A percentile compares a stretch with the other conserved stretches of the same genome.
These are phyloP conservation scores for Herpetomonas muscarum DNA, from an alignment of 208 protist genomes.

Conservation along the genomic window DNA sequence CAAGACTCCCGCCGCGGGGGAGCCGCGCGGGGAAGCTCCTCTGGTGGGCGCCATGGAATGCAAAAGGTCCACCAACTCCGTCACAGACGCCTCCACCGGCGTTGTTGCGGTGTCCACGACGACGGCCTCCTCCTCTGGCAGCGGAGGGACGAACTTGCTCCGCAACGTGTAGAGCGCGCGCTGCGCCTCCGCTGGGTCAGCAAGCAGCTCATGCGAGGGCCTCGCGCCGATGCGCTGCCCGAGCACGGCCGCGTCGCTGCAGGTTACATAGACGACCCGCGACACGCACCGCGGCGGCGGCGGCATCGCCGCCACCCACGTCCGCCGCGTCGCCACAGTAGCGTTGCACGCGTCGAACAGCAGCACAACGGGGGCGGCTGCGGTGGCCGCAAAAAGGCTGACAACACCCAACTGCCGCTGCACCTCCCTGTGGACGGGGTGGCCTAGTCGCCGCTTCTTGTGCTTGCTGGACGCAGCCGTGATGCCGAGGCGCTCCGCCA, in stretches of 20 bases:
- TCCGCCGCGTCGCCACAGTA: conserved; percentile 27
- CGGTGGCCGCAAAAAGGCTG: conserved; percentile 1
- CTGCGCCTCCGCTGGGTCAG: conserved; percentile 43
- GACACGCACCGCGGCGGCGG: conserved; percentile 16
- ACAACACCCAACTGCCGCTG: not conserved
- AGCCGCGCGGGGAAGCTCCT: too few species aligned
- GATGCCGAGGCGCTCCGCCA: conserved; percentile 30
- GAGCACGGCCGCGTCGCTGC: conserved; percentile 29
- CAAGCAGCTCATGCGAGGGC: conserved; percentile 39
- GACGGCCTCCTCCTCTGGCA: conserved; percentile 20
- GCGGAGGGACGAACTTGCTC: conserved; percentile 47
- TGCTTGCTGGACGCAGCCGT: conserved; percentile 57
- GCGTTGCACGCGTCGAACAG: conserved; percentile 83
- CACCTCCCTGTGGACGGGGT: conserved; percentile 24
- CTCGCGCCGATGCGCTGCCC: conserved; percentile 31
- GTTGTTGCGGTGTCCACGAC: conserved; percentile 18
- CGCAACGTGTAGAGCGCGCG: conserved; percentile 60
- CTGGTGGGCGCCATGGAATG: too few species aligned
- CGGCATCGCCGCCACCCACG: conserved; percentile 28
- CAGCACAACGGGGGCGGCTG: conserved; percentile 30
- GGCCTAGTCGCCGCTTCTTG: conserved; percentile 49
- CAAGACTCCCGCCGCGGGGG: not conserved
- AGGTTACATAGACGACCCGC: conserved; percentile 43
- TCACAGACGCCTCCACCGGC: conserved; percentile 9
- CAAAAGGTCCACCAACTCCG: not conserved